Conservation (phyloP, 768 basidiomycete species). For the Kondoa subrosea region DNA sequence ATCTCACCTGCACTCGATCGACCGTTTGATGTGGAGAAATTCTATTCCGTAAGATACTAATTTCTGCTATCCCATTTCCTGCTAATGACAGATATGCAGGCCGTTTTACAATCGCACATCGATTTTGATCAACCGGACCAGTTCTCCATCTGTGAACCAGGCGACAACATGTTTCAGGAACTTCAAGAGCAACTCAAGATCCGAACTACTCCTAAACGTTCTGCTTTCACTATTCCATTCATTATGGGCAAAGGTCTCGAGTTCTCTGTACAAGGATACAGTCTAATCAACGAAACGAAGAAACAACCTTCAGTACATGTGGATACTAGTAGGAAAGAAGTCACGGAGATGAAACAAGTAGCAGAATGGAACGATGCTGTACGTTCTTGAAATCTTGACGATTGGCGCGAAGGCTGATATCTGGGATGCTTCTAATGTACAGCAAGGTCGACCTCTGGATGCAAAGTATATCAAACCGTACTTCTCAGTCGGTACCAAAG, state of each 20-base stretch:
- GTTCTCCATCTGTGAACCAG: background rate
- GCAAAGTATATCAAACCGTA: constrained; percentile 34
- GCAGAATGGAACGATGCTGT: background rate
- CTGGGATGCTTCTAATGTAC: background rate
- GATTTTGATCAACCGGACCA: background rate
- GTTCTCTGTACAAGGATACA: constrained; percentile 64
- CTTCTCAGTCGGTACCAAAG: constrained; percentile 31
- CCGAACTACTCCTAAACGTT: constrained; percentile 58
- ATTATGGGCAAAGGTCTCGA: constrained; percentile 54
- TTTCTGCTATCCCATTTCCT: background rate
- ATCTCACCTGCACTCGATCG: constrained; percentile 52
- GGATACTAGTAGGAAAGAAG: background rate
- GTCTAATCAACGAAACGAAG: constrained; percentile 2
- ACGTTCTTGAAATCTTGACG: background rate
- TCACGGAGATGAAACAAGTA: constrained; percentile 1
- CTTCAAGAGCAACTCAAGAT: constrained; percentile 6
- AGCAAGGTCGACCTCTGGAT: constrained; percentile 22
- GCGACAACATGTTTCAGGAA: background rate
- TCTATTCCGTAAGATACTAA: constrained; percentile 38
- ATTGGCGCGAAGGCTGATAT: background rate
- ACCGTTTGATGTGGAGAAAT: constrained; percentile 54
- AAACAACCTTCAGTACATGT: background rate
- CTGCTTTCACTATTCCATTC: constrained; percentile 65
- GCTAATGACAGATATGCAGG: background rate
- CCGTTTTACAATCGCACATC: background rate